These are phyloP conservation scores for Penicillium sp. DNA, from an alignment of 2,329 filamentous ascomycete species.

Conservation along the genomic window DNA sequence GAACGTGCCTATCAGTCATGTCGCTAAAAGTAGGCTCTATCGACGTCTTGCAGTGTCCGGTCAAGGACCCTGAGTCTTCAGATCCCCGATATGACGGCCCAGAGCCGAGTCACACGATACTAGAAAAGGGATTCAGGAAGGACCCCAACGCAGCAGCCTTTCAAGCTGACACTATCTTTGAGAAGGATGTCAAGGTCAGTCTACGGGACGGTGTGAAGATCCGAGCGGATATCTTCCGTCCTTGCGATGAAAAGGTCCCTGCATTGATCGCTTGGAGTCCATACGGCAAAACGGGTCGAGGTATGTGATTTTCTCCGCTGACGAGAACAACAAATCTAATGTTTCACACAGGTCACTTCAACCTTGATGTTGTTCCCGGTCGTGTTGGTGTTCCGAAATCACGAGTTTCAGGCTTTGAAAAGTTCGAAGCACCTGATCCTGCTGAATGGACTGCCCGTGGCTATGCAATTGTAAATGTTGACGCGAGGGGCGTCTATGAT, in stretches of 20 bases:
- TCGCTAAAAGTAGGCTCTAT: background rate
- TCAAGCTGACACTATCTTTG: background rate
- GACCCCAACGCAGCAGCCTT: background rate
- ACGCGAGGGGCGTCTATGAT: slow-evolving; percentile 27
- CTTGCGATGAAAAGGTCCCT: slow-evolving; percentile 21
- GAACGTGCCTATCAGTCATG: background rate
- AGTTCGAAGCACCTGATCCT: slow-evolving; percentile 23
- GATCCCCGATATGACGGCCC: background rate
- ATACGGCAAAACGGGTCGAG: slow-evolving; percentile 28
- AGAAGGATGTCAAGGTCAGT: slow-evolving; percentile 11
- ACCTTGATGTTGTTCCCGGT: background rate
- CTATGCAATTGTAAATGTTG: slow-evolving; percentile 34
- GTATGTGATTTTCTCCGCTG: slow-evolving; percentile 7
- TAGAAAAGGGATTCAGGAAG: background rate
- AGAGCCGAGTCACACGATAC: background rate
- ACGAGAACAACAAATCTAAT: background rate
- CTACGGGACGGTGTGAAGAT: slow-evolving; percentile 29
- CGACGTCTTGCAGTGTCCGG: background rate
- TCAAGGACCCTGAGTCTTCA: background rate
- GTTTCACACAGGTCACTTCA: background rate
- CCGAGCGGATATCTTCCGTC: slow-evolving; percentile 27
- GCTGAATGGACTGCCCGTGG: slow-evolving; percentile 31
- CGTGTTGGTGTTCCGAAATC: background rate
- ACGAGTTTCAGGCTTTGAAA: background rate
- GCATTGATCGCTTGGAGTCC: slow-evolving; percentile 30